Evolutionary conservation across 305 asterid species (phyloP).

Genomic region (Solanum hybrid): DNA sequence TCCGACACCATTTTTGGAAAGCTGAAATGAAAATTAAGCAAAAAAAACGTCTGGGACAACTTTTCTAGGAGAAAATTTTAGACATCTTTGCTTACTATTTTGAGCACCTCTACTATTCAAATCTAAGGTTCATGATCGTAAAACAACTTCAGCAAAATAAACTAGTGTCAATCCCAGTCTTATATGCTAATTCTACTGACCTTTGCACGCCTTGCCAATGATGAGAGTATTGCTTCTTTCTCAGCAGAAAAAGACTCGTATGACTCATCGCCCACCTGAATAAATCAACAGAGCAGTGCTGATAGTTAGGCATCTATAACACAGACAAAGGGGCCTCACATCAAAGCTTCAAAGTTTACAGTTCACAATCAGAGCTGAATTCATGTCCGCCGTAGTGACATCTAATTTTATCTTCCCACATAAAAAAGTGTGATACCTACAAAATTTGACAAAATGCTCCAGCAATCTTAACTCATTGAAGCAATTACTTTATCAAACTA

Average conservation of each 20-base stretch:
- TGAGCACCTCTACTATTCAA: not conserved
- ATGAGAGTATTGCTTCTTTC: constrained; percentile 74
- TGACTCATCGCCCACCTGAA: constrained; percentile 92
- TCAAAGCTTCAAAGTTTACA: not conserved
- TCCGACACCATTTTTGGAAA: not conserved
- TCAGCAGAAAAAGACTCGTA: constrained; percentile 62
- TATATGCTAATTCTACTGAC: constrained; percentile 25
- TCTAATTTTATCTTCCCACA: not conserved
- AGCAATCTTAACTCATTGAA: not conserved
- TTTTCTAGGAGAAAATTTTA: not conserved
- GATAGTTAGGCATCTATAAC: not conserved
- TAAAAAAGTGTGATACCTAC: not conserved
- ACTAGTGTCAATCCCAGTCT: not conserved
- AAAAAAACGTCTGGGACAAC: not conserved
- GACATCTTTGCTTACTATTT: not conserved
- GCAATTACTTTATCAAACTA: not conserved
- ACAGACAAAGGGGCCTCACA: not conserved
- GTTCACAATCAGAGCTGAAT: not conserved
- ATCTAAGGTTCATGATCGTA: not conserved
- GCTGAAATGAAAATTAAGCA: not conserved
- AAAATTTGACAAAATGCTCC: not conserved
- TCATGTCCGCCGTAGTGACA: not conserved
- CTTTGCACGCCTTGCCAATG: constrained; percentile 86
- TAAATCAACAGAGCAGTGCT: not conserved
- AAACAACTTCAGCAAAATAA: not conserved